phyloP scores from a whole-genome alignment of 352 stramenopile species.

The Phytophthora agathidicida region DNA sequence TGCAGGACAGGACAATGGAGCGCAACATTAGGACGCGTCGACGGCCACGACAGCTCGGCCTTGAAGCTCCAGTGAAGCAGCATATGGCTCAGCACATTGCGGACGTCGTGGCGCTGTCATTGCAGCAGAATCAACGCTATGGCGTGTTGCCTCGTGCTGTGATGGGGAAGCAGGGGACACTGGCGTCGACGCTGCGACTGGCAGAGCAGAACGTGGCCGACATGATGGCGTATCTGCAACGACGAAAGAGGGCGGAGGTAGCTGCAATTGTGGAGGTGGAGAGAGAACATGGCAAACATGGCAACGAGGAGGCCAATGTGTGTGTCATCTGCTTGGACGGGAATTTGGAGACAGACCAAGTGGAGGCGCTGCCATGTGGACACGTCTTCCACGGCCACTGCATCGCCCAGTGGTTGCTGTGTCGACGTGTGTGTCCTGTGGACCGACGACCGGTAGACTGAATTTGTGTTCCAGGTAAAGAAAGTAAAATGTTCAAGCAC shows the following conservation, averaged over 20 bases:
- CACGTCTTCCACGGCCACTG: constrained; percentile 46
- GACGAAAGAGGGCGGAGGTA: not conserved
- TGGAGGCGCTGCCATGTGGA: constrained; percentile 41
- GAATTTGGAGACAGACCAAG: constrained; percentile 1
- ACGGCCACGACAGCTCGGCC: constrained; percentile 18
- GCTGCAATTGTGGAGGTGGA: not conserved
- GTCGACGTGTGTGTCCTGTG: constrained; percentile 40
- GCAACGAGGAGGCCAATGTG: constrained; percentile 3
- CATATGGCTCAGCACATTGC: constrained; percentile 31
- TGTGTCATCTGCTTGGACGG: constrained; percentile 47
- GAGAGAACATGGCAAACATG: not conserved
- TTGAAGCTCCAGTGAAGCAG: constrained; percentile 17
- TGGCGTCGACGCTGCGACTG: constrained; percentile 39
- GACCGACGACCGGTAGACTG: constrained; percentile 34
- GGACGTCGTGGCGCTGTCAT: constrained; percentile 29
- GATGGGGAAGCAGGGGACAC: constrained; percentile 1
- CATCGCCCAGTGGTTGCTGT: constrained; percentile 41
- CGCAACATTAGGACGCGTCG: not conserved
- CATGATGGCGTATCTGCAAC: constrained; percentile 33
- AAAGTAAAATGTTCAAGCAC: not conserved
- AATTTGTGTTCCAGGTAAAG: constrained; percentile 1
- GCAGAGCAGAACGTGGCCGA: constrained; percentile 30
- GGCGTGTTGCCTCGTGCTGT: not conserved
- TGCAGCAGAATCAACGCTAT: constrained; percentile 15
- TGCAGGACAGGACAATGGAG: constrained; percentile 5